Evolutionary conservation across 2,329 filamentous ascomycete genomes (phyloP).

Genomic region (Colletotrichum noveboracense): DNA sequence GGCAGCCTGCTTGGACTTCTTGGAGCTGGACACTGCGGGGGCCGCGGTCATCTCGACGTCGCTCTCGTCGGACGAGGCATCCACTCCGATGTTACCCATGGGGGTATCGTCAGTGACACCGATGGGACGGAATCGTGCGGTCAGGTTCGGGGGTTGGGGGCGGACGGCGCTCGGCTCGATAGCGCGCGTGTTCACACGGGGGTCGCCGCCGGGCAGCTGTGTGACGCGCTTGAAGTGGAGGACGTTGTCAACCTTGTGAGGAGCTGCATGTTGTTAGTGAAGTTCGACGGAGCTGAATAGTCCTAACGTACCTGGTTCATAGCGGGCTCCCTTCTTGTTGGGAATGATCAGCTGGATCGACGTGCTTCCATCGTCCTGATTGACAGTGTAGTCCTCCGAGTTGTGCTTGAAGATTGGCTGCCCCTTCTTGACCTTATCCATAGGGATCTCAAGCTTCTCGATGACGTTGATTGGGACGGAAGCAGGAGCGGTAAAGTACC

Average conservation of each 20-base stretch:
- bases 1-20: conserved; percentile 37
- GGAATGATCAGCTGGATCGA: conserved; percentile 68
- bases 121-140: conserved; percentile 70
- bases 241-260: conserved; percentile 58
- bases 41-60: conserved; percentile 51
- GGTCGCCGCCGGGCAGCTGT: conserved; percentile 52
- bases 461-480: conserved; percentile 72
- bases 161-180: conserved; percentile 55
- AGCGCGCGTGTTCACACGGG: conserved; percentile 38
- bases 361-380: conserved; percentile 49
- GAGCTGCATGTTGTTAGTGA: conserved; percentile 23
- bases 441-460: conserved; percentile 65
- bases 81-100: conserved; percentile 43
- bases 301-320: conserved; percentile 54
- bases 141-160: conserved; percentile 71
- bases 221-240: conserved; percentile 71
- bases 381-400: conserved; percentile 66
- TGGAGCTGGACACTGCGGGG: conserved; percentile 31
- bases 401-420: conserved; percentile 66
- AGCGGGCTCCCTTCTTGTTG: conserved; percentile 57
- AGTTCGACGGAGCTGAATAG: not conserved
- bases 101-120: conserved; percentile 50
- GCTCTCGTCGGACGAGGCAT: conserved; percentile 46
- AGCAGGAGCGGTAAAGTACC: conserved; percentile 79
- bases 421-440: conserved; percentile 58